phyloP scores from a whole-genome alignment of 176 grass and related monocot species.

The Coix lacrymajobi region DNA sequence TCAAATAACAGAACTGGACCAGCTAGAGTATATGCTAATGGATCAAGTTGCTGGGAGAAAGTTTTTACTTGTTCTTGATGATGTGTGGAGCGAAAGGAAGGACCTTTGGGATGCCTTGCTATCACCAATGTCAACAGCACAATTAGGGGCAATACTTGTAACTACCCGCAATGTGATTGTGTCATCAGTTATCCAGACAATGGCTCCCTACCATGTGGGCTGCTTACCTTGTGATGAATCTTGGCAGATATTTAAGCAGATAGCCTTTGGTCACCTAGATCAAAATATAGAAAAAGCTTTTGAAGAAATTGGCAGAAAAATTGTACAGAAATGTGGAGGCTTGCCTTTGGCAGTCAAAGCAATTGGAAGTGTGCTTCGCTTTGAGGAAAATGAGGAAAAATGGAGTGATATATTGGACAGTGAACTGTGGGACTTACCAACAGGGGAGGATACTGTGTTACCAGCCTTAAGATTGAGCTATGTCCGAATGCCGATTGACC shows the following conservation, averaged over 20 bases:
- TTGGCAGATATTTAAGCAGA: not conserved
- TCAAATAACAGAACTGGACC: slow-evolving; percentile 18
- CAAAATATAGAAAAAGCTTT: not conserved
- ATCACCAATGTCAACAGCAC: not conserved
- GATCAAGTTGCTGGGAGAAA: slow-evolving; percentile 9
- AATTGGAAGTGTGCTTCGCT: slow-evolving; percentile 3
- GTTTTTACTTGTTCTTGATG: slow-evolving; percentile 39
- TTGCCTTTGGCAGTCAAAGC: slow-evolving; percentile 29
- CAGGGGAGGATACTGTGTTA: slow-evolving; percentile 12
- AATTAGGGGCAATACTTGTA: slow-evolving; percentile 24
- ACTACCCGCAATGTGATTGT: slow-evolving; percentile 25
- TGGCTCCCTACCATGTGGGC: slow-evolving; percentile 21
- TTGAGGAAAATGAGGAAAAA: slow-evolving; percentile 10
- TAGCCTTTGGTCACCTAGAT: not conserved
- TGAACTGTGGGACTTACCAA: slow-evolving; percentile 28
- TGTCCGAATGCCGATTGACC: slow-evolving; percentile 16
- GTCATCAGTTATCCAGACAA: slow-evolving; percentile 17
- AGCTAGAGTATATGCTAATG: slow-evolving; percentile 16
- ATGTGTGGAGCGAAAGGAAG: slow-evolving; percentile 35
- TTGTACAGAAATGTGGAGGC: slow-evolving; percentile 25
- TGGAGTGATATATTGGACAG: slow-evolving; percentile 35
- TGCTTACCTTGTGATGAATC: slow-evolving; percentile 18
- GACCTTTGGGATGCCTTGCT: slow-evolving; percentile 19
- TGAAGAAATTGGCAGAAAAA: slow-evolving; percentile 26
- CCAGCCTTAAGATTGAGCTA: slow-evolving; percentile 45